Conservation (phyloP, 176 grass and related monocot genomes). For the Oryza longistaminata region DNA sequence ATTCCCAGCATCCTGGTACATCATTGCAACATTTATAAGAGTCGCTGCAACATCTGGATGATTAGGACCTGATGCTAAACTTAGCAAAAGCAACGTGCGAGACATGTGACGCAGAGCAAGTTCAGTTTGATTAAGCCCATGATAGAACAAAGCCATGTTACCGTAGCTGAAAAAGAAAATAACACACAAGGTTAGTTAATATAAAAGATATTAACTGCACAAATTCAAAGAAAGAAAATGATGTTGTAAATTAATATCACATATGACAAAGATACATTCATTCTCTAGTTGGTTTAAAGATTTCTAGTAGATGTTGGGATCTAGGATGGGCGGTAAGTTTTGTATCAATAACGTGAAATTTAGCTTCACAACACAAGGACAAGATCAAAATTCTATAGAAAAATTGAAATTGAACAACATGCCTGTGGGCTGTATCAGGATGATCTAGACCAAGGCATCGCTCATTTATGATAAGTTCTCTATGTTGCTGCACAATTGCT, state of each 20-base stretch:
- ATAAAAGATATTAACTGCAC: background rate
- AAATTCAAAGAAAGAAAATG: background rate
- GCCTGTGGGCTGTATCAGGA: conserved; percentile 98
- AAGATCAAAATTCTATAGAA: background rate
- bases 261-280: background rate
- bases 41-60: conserved; percentile 92
- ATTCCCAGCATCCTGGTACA: conserved; percentile 93
- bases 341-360: background rate
- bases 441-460: conserved; percentile 96
- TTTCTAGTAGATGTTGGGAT: background rate
- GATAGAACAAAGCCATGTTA: conserved; percentile 99
- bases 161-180: conserved; percentile 78
- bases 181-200: conserved; percentile 3
- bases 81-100: conserved; percentile 71
- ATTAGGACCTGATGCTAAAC: conserved; percentile 83
- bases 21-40: conserved; percentile 96
- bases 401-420: conserved; percentile 12
- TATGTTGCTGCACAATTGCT: conserved; percentile 96
- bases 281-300: background rate
- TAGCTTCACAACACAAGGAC: background rate
- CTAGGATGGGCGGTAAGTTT: background rate
- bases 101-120: conserved; percentile 91
- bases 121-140: conserved; percentile 90
- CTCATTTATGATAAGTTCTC: conserved; percentile 98
- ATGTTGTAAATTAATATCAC: background rate